Base-by-base conservation (phyloP, 768 basidiomycete genomes). In the Kwoniella botswanensis region DNA sequence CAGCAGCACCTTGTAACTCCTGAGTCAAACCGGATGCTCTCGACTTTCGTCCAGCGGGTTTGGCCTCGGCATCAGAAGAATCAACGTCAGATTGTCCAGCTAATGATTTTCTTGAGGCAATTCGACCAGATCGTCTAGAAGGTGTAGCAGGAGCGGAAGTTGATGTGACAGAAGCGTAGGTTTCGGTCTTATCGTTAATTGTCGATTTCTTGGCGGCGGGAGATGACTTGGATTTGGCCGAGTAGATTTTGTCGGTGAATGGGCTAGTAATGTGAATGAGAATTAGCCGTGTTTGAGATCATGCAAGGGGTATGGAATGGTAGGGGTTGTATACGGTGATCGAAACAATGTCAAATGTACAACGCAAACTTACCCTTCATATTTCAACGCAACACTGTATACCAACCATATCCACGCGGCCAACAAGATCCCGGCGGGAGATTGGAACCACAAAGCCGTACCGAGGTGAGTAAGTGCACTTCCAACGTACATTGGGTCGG, bases 401-500 rank as follows among this genome's bases (percentile, higher is more conserved):
- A 91, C 89, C 65, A 93, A 83, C 83, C 92, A 92, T 26, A 98
- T 93, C 81, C 92, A 92, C 55, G 87, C 71, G 2, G 93, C 89
- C 79, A 99, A 86, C 66, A 93, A 73, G 24, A 99, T 79, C 0
- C 96, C 96, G 2, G 89, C 91, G 1, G 94, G 94, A 24, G 90
- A 87, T 81, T 93, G 92, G 78, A 90, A 92, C 93, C 93, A 96
- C 43, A 99, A 86, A 0, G 96, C 91, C 1, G 89, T 90, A 22
- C 90, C 95, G 46, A 88, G 84, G 85, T 98, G 98, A 82, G 90
- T 92, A 86, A 99, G 85, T 5, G 94, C 94, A 79, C 91, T 93
- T 9, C 96, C 96, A 57, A 94, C 92, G 80, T 99, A 98, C 96
- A 99, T 99, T 0, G 96, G 96, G 83, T 97, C 91, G 21, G 88